Evolutionary conservation across 805 yeast species (phyloP).

Genomic region (Clavispora santaluciae): DNA sequence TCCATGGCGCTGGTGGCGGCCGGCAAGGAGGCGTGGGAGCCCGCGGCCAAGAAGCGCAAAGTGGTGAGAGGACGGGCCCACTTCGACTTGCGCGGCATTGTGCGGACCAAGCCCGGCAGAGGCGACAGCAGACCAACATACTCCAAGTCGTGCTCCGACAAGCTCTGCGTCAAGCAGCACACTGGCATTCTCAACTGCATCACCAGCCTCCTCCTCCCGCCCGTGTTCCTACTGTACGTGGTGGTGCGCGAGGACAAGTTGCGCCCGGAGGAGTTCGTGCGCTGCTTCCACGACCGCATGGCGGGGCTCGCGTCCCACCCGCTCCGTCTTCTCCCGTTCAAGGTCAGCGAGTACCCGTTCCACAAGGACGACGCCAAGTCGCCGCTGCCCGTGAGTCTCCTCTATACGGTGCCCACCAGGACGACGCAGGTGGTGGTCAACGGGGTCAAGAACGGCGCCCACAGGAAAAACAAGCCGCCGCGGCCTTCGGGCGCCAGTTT

Average conservation of each 20-base stretch:
- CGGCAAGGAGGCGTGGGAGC: slow-evolving; percentile 20
- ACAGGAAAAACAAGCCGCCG: slow-evolving; percentile 41
- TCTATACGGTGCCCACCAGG: slow-evolving; percentile 20
- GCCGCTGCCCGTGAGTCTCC: slow-evolving; percentile 31
- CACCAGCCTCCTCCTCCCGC: slow-evolving; percentile 32
- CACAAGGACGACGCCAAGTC: slow-evolving; percentile 15
- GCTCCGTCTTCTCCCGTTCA: slow-evolving; percentile 19
- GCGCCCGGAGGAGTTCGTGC: slow-evolving; percentile 22
- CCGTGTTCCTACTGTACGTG: slow-evolving; percentile 43
- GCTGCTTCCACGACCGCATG: slow-evolving; percentile 38
- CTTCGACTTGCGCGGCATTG: slow-evolving; percentile 53
- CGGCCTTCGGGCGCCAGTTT: slow-evolving; percentile 39
- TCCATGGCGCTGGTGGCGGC: slow-evolving; percentile 46
- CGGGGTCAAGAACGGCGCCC: slow-evolving; percentile 60
- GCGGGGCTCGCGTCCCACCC: slow-evolving; percentile 7
- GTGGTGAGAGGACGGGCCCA: slow-evolving; percentile 58
- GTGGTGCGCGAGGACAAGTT: slow-evolving; percentile 39
- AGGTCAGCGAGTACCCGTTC: slow-evolving; percentile 19
- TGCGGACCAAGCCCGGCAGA: slow-evolving; percentile 92
- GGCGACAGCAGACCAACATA: slow-evolving; percentile 64
- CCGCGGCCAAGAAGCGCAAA: slow-evolving; percentile 11
- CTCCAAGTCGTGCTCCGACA: slow-evolving; percentile 89
- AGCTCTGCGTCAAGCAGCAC: slow-evolving; percentile 60
- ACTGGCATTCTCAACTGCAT: slow-evolving; percentile 49
- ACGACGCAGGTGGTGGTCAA: slow-evolving; percentile 42